A percentile compares a stretch with the other conserved stretches of the same genome.
Evolutionary conservation across 1,284 basidiomycete genomes (phyloP).

Genomic region (Cutaneotrichosporon cutaneum): DNA sequence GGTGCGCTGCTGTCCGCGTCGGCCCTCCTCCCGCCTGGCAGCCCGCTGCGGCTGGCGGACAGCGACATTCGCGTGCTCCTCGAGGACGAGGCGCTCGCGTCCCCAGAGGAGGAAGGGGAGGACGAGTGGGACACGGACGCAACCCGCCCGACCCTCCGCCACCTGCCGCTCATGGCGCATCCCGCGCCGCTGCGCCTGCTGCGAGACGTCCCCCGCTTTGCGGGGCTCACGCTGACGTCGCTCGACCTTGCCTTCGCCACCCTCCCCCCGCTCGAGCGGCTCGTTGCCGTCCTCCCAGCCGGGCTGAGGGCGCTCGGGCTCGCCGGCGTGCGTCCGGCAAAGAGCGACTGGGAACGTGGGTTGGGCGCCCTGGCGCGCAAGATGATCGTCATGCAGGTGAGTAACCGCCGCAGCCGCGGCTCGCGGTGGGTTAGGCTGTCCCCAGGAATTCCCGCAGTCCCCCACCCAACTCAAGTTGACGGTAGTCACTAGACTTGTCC

Average conservation of each 20-base stretch:
- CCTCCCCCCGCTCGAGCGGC: constrained; percentile 31
- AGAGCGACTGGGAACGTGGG: constrained; percentile 21
- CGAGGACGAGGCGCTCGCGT: constrained; percentile 3
- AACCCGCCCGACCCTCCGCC: constrained; percentile 18
- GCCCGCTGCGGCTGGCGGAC: constrained; percentile 25
- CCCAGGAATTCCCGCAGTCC: background rate
- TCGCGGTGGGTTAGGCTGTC: too few species aligned
- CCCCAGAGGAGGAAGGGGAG: constrained; percentile 4
- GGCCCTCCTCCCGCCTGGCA: constrained; percentile 22
- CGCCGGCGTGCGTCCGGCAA: constrained; percentile 24
- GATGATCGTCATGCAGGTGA: constrained; percentile 39
- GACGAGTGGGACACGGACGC: constrained; percentile 29
- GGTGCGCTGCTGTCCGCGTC: constrained; percentile 25
- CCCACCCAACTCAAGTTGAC: background rate
- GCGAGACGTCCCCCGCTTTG: constrained; percentile 21
- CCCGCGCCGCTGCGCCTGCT: constrained; percentile 32
- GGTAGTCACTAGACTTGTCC: constrained; percentile 39
- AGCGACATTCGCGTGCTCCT: constrained; percentile 27
- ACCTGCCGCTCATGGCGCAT: constrained; percentile 35
- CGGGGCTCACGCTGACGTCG: constrained; percentile 29
- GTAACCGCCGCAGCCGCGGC: constrained; percentile 7
- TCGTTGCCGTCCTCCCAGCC: constrained; percentile 30
- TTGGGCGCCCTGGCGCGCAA: constrained; percentile 29
- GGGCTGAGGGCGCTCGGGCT: constrained; percentile 34
- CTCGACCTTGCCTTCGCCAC: constrained; percentile 39